Evolutionary conservation across 164 flowering plant species (phyloP), one percentile per base, ranked within the genome.

Genomic region (Taxillus chinensis): DNA sequence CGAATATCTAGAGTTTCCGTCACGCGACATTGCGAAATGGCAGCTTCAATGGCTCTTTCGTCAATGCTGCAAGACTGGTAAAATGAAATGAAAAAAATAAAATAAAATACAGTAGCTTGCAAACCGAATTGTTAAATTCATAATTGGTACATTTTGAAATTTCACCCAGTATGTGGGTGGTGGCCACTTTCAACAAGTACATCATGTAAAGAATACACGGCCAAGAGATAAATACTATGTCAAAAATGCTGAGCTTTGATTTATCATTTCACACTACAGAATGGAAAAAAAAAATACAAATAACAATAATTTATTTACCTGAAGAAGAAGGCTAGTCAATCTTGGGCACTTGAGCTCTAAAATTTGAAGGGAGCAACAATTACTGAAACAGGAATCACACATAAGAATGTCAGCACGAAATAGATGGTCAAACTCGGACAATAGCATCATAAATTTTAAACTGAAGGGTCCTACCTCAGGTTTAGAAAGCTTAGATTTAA

Each of bases 1-100:
- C 99, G 97, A 50, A 93, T 82, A 73, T 93, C 99, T 8, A 93
- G 85, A 13, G 99, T 93, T 80, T 93, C 99, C 62, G 90, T 81
- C 83, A 84, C 76, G 74, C 64, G 69, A 64, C 99, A 93, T 7
- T 73, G 77, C n/a, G 82, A 75, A 68, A 90, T 78, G 3, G 97
- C 97, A 69, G 78, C 76, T 79, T 82, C 88, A 46, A 89, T 79
- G 1, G 75, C 79, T 61, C 74, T 86, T 77, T 80, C 92, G 14
- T 80, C 78, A 60, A 89, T 80, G 70, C 77, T 85, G 75, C 97
- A 93, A 15, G 91, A 86, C 99, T 90, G 46, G 61, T 10, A 66
- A 68, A 64, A 57, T 17, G 50, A 54, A 9, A 27, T 27, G 27
- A 27, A 27, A 27, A 27, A 27, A 27, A 27, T 27, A 27, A 27